Base-by-base conservation (phyloP, 768 basidiomycete genomes). In the Nidula microcarpa region DNA sequence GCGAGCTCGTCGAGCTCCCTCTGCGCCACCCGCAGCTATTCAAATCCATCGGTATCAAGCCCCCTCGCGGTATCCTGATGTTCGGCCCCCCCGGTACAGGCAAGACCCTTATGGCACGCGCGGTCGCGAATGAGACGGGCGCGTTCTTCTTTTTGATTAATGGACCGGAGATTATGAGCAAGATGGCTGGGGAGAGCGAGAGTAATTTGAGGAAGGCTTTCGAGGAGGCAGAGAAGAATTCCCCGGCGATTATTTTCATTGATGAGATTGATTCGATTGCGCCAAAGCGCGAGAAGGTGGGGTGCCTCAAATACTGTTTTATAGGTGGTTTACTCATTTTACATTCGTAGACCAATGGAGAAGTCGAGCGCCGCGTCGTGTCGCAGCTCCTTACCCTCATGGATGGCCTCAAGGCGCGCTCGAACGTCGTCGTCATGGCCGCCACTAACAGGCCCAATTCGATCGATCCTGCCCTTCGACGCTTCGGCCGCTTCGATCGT, bases 81-180 rank as follows among this genome's bases (percentile, higher is more conserved):
- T 99, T 83, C 65, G 96, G 96, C 52, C 96, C 96, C 58, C 96
- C 96, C 34, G 97, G 97, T 79, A 98, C 96, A 17, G 97, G 97
- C 80, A 99, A 98, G 77, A 98, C 97, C 5, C 83, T 99, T 60
- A 99, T 99, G 96, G 97, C 97, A 49, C 88, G 97, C 61, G 97
- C 97, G 6, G 97, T 99, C 46, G 97, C 97, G 58, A 99, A 99
- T 68, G 97, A 99, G 74, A 99, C 97, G 30, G 97, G 97, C 48
- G 97, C 97, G 13, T 99, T 99, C 84, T 99, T 99, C 83, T 99
- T 99, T 87, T 76, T 98, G 49, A 99, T 99, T 75, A 99, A 98
- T 66, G 97, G 97, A 51, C 97, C 97, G 49, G 97, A 99, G 73
- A 98, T 99, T 69, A 99, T 99, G 97, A 92, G 89, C 62, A 98